phyloP scores from a whole-genome alignment of 2,329 filamentous ascomycete genomes.

The Trichoderma sp. region DNA sequence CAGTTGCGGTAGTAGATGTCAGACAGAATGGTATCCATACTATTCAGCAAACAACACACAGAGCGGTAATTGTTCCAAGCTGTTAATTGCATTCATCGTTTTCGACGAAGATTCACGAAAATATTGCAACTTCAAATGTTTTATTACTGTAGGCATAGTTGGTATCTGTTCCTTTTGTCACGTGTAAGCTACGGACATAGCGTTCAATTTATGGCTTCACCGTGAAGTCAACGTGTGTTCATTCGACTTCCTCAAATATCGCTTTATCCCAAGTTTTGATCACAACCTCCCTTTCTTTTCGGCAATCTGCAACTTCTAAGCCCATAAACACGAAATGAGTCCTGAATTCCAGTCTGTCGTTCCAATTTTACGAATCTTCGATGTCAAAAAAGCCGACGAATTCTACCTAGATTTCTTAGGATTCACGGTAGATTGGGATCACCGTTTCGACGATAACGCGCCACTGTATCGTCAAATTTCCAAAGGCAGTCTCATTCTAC shows the following conservation, averaged over 20 bases:
- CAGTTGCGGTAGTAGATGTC: not conserved
- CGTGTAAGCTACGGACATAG: not conserved
- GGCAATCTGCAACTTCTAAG: too few relatives aligned
- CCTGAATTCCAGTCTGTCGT: constrained; percentile 19
- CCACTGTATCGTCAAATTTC: constrained; percentile 25
- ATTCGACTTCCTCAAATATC: not conserved
- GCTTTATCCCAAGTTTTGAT: not conserved
- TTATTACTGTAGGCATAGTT: too few relatives aligned
- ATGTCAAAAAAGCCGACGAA: constrained; percentile 24
- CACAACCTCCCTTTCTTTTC: too few relatives aligned
- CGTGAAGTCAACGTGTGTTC: not conserved
- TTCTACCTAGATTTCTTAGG: constrained; percentile 24
- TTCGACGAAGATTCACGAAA: not conserved
- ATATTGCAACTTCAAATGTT: too few relatives aligned
- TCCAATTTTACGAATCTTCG: constrained; percentile 25
- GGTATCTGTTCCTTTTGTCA: not conserved
- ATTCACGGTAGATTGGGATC: constrained; percentile 24
- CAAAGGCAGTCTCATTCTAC: constrained; percentile 17
- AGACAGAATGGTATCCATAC: too few relatives aligned
- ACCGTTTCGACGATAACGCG: constrained; percentile 23
- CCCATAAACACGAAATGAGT: not conserved
- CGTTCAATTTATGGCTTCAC: not conserved
- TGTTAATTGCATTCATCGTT: not conserved
- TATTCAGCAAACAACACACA: too few relatives aligned
- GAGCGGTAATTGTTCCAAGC: not conserved